Conservation (phyloP, 257 asterid species). For the Forsythia viridissima region DNA sequence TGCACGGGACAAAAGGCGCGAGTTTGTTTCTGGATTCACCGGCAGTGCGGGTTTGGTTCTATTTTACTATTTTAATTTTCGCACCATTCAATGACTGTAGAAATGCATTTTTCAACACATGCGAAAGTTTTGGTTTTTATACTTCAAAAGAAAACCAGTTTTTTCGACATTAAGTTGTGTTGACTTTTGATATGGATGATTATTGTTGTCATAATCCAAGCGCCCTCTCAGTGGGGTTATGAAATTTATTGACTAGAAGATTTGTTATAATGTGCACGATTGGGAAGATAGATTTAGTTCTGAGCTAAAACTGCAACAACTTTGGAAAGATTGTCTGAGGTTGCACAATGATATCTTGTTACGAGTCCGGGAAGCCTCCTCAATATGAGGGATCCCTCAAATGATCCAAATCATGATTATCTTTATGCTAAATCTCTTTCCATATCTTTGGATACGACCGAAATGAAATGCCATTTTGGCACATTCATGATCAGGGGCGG, state of each 20-base stretch:
- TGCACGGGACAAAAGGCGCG: constrained; percentile 85
- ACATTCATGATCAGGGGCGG: background rate
- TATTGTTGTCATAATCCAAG: background rate
- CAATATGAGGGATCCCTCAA: no score
- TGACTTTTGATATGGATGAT: background rate
- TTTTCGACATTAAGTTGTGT: background rate
- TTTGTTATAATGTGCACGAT: background rate
- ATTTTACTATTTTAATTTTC: background rate
- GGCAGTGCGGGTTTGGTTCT: constrained; percentile 87
- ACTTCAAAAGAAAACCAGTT: background rate
- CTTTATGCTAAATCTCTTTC: background rate
- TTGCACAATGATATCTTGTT: background rate
- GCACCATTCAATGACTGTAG: background rate
- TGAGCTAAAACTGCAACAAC: background rate
- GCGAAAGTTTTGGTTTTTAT: background rate
- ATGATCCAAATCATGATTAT: background rate
- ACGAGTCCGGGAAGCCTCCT: no score
- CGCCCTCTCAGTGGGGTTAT: background rate
- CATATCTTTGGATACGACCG: background rate
- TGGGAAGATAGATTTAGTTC: background rate
- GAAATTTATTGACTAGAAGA: background rate
- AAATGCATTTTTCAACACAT: background rate
- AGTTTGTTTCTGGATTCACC: constrained; percentile 81
- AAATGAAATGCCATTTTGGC: background rate
- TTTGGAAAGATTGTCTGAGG: background rate